Base-by-base conservation (phyloP, 2,329 filamentous ascomycete genomes). In the Phialophora tarda region DNA sequence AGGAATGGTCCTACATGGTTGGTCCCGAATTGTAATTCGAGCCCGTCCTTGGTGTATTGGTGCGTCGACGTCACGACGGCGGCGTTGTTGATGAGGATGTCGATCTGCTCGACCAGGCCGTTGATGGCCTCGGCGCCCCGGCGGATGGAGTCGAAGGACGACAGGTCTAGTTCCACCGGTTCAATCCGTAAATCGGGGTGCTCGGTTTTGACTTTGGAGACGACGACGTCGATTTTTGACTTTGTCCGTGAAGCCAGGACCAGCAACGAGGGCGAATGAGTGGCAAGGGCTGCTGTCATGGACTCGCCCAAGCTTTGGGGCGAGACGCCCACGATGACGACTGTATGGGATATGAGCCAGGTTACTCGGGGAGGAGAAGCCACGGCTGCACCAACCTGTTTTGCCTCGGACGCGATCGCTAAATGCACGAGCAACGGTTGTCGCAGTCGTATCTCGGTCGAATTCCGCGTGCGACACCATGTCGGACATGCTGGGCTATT, bases 41-140 rank as follows among this genome's bases (percentile, higher is more conserved):
- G 73, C 4, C 76, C 77, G 23, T 82, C 77, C 28, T 38, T 62
- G 28, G 69, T 69, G 23, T 55, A 66, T 24, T 65, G 54, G 61
- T 77, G 77, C 1, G 73, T 67, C 8, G 68, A 50, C 1, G 72
- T 75, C 75, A 81, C 80, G 28, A 81, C 72, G 1, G 77, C 81
- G 10, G 81, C 79, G 65, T 81, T 83, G 73, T 82, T 80, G 66
- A 83, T 76, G 4, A 82, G 70, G 1, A 82, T 74, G 68, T 81
- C 79, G 54, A 83, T 77, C 0, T 69, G 66, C 50, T 76, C 72
- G 4, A 65, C 63, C 24, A 73, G 74, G 28, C 54, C 51, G 47
- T 75, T 73, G 59, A 82, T 73, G 48, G 73, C 63, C 1, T 66
- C 64, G 1, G 78, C 78, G 1, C 78, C 77, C 21, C 73, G 65